Evolutionary conservation across 108 stramenopile genomes (phyloP).

Genomic region (Nitzschia palea): DNA sequence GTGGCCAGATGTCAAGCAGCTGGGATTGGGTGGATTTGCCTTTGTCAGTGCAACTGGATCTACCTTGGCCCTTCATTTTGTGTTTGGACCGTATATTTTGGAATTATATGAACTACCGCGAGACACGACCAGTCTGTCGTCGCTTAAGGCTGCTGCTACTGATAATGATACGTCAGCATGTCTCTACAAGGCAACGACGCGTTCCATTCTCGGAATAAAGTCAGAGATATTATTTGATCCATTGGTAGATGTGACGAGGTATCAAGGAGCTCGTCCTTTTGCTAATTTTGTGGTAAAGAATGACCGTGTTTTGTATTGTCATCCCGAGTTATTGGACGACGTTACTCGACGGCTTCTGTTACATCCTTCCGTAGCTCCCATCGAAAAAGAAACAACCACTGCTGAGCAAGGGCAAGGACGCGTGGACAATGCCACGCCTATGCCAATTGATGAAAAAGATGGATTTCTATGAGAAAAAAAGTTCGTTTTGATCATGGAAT

Average conservation of each 20-base stretch:
- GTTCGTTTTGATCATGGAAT: no score
- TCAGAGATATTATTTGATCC: slow-evolving; percentile 77
- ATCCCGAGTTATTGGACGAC: slow-evolving; percentile 70
- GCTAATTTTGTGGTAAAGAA: slow-evolving; percentile 80
- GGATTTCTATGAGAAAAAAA: background rate
- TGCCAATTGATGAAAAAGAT: background rate
- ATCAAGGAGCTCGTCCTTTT: slow-evolving; percentile 69
- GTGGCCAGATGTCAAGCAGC: slow-evolving; percentile 60
- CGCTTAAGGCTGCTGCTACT: background rate
- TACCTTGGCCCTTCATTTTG: slow-evolving; percentile 76
- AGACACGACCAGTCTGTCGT: background rate
- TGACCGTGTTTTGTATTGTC: slow-evolving; percentile 60
- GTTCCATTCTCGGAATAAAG: slow-evolving; percentile 56
- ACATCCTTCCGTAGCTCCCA: no score
- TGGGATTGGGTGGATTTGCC: slow-evolving; percentile 63
- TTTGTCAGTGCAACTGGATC: slow-evolving; percentile 70
- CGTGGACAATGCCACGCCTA: no score
- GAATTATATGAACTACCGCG: slow-evolving; percentile 40
- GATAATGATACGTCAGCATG: background rate
- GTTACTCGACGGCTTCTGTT: slow-evolving; percentile 46
- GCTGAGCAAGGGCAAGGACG: background rate
- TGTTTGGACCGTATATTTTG: slow-evolving; percentile 81
- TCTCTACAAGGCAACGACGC: slow-evolving; percentile 57
- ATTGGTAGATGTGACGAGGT: slow-evolving; percentile 47
- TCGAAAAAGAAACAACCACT: no score